These are phyloP conservation scores for Nepenthes gracilis DNA, from an alignment of 148 eudicot genomes.

Conservation along the genomic window DNA sequence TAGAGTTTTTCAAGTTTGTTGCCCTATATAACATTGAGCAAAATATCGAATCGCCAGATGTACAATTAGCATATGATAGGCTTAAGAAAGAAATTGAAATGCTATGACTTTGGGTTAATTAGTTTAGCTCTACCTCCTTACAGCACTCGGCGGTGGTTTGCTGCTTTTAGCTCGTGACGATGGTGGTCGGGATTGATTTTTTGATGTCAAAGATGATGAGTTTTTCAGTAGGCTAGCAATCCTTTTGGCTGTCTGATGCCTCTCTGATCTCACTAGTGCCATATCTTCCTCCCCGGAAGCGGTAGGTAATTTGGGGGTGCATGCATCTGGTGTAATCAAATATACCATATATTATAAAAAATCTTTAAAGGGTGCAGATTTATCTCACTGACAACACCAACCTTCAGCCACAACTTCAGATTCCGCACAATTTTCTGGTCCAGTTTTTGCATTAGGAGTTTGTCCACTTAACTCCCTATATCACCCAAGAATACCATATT, in stretches of 20 bases:
- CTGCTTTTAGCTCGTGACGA: conserved; percentile 45
- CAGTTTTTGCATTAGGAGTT: too few relatives aligned
- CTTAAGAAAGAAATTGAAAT: too few relatives aligned
- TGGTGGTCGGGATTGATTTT: conserved; percentile 15
- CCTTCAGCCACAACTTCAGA: not conserved
- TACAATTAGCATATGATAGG: too few relatives aligned
- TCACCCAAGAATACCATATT: too few relatives aligned
- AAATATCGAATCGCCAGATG: not conserved
- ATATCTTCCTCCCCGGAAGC: conserved; percentile 19
- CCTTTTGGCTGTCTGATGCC: conserved; percentile 47
- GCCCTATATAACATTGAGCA: conserved; percentile 16
- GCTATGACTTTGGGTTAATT: not conserved
- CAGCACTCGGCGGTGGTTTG: conserved; percentile 31
- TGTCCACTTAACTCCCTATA: too few relatives aligned
- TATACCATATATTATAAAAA: not conserved
- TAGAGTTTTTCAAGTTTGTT: conserved; percentile 22
- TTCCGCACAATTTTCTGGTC: too few relatives aligned
- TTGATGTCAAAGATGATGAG: conserved; percentile 55
- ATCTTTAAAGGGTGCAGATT: not conserved
- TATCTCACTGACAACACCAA: not conserved
- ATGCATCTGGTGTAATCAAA: conserved; percentile 19
- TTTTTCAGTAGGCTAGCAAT: conserved; percentile 54
- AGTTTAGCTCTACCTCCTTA: conserved; percentile 30
- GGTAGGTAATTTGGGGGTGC: conserved; percentile 54
- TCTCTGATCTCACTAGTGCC: conserved; percentile 25